A percentile compares a stretch with the other conserved stretches of the same genome.
Evolutionary conservation across 441 rosid species (phyloP).

Genomic region (Metrosideros polymorpha): DNA sequence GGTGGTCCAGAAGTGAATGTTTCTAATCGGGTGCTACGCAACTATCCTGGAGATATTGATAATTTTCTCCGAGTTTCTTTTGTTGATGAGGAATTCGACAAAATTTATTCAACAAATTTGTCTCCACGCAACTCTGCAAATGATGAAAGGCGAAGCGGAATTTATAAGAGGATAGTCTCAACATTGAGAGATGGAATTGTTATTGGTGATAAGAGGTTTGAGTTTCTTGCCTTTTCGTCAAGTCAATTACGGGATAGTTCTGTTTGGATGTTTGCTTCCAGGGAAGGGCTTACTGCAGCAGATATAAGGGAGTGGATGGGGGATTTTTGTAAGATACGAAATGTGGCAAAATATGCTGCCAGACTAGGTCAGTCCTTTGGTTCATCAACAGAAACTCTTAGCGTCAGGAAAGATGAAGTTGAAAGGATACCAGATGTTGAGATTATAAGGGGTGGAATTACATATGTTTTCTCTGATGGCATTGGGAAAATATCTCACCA

Average conservation of each 20-base stretch:
- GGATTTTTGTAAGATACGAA: conserved; percentile 34
- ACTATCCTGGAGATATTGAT: conserved; percentile 22
- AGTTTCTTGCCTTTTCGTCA: conserved; percentile 60
- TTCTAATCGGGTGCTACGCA: conserved; percentile 60
- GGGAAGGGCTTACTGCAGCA: conserved; percentile 31
- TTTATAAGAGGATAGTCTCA: conserved; percentile 38
- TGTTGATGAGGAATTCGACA: conserved; percentile 52
- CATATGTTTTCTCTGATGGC: conserved; percentile 58
- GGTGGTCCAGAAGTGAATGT: conserved; percentile 66
- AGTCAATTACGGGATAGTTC: conserved; percentile 57
- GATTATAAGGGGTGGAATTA: background rate
- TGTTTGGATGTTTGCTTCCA: conserved; percentile 70
- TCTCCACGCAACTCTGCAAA: conserved; percentile 23
- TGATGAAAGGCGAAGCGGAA: conserved; percentile 14
- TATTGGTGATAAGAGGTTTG: conserved; percentile 53
- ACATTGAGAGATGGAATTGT: conserved; percentile 39
- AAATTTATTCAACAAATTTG: conserved; percentile 24
- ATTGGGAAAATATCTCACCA: conserved; percentile 49
- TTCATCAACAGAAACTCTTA: conserved; percentile 51
- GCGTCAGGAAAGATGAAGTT: conserved; percentile 23
- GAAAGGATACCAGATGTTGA: conserved; percentile 29
- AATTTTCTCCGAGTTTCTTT: conserved; percentile 63
- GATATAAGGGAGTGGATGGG: conserved; percentile 58
- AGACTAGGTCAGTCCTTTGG: conserved; percentile 75
- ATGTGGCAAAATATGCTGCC: conserved; percentile 71